Base-by-base conservation (phyloP, 371 early-diverging fungal genomes). In the Hamiltosporidium tvaerminnensis region DNA sequence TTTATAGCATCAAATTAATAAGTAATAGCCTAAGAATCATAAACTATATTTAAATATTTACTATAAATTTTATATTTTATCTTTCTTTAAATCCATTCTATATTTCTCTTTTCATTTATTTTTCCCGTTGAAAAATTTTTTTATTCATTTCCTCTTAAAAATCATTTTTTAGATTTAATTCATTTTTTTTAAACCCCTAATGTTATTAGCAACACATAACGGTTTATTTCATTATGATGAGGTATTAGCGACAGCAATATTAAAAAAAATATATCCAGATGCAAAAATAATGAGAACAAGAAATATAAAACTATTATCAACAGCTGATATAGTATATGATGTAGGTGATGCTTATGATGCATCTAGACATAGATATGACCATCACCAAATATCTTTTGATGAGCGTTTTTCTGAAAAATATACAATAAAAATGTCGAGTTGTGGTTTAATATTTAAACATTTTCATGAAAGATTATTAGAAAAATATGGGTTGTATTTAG, bases 381-480 rank as follows among this genome's bases (percentile, higher is more conserved):
- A 77, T 44, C 77, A 77, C 57, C 71, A 71, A 47, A 56, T 48
- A 49, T 60, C 54, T 1, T 77, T 73, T 65, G 23, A 35, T 31
- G 70, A 74, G n/a, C 68, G 69, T 35, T 74, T 57, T 61, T 65
- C 63, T 30, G 37, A 48, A 1, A 60, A 66, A 53, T 69, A 67
- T 33, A 64, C 65, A 52, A 58, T 72, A 34, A 72, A 68, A 63
- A 31, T 77, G 9, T 70, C 71, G 56, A 69, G 69, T 53, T 54
- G 71, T 9, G 77, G 77, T n/a, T 37, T 77, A 23, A 70, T 77
- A n/a, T 77, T 56, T 52, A 74, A 74, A 53, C 57, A 77, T 47
- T 68, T 64, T 61, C 63, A 64, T 38, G 38, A 61, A 41, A 53
- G 69, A 30, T 60, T 73, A 10, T 47, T 76, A 7, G 14, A 50